These are phyloP conservation scores for Dendrobium chrysotoxum DNA, from an alignment of 106 monocot genomes.

Conservation along the genomic window DNA sequence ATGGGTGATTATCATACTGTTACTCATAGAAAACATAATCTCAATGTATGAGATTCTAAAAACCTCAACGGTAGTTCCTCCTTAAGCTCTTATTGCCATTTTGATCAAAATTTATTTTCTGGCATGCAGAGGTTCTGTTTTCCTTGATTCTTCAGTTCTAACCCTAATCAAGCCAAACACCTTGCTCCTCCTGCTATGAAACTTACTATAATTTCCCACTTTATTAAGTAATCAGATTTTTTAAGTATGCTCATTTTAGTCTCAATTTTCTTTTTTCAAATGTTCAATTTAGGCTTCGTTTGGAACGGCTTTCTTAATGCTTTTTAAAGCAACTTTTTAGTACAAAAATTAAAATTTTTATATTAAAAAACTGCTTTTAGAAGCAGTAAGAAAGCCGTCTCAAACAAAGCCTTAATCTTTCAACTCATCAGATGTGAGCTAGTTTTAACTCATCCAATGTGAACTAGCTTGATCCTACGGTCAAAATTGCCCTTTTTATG, in stretches of 20 bases:
- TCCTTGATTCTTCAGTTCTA: neutral
- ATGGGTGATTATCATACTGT: constrained; percentile 60
- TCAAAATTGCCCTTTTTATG: too few species aligned
- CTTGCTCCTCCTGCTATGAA: neutral
- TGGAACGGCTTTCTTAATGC: too few species aligned
- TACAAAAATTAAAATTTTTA: too few species aligned
- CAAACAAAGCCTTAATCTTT: neutral
- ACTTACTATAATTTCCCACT: neutral
- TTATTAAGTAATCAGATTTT: too few species aligned
- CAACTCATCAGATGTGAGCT: neutral
- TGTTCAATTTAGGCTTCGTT: too few species aligned
- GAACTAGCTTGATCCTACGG: too few species aligned
- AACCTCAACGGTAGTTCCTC: neutral
- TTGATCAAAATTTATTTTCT: neutral
- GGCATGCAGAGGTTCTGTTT: neutral
- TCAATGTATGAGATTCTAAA: constrained; percentile 62
- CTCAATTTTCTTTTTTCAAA: neutral
- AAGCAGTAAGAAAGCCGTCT: too few species aligned
- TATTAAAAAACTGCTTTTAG: too few species aligned
- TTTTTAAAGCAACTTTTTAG: too few species aligned
- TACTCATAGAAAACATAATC: constrained; percentile 56
- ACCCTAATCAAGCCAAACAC: neutral
- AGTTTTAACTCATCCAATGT: too few species aligned
- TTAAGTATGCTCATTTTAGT: too few species aligned
- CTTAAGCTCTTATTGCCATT: neutral